These are phyloP conservation scores for Luffa aegyptiaca DNA, from an alignment of 306 rosid species.

Conservation along the genomic window DNA sequence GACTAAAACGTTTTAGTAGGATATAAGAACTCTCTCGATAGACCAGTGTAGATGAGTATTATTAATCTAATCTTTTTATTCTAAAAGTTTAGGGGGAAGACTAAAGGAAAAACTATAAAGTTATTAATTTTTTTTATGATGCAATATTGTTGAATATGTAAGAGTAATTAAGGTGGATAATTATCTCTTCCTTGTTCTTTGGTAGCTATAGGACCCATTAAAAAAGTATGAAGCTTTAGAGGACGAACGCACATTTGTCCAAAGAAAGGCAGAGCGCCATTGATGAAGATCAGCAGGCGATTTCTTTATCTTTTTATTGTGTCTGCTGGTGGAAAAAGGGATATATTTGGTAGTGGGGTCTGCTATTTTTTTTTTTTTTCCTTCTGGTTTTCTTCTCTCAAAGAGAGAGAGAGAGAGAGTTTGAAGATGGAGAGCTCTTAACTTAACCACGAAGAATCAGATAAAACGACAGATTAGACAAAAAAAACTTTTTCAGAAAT, in stretches of 20 bases:
- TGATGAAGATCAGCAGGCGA: not conserved
- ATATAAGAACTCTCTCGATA: not conserved
- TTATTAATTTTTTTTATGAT: not conserved
- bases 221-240: not conserved
- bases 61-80: not conserved
- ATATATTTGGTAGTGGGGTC: not conserved
- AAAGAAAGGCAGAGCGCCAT: not conserved
- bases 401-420: too few relatives aligned
- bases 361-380: not conserved
- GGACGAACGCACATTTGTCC: not conserved
- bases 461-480: constrained; percentile 5
- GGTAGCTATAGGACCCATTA: not conserved
- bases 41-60: not conserved
- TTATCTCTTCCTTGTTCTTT: not conserved
- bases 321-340: not conserved
- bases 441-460: constrained; percentile 12
- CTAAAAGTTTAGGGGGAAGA: not conserved
- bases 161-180: not conserved
- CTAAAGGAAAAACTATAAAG: not conserved
- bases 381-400: not conserved
- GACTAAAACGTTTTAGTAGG: not conserved
- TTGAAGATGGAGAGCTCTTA: constrained; percentile 1
- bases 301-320: not conserved
- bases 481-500: not conserved
- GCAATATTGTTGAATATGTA: not conserved